A percentile compares a stretch with the other conserved stretches of the same genome.
Conservation (phyloP, 2,329 filamentous ascomycete genomes). For the Cercospora zeina region DNA sequence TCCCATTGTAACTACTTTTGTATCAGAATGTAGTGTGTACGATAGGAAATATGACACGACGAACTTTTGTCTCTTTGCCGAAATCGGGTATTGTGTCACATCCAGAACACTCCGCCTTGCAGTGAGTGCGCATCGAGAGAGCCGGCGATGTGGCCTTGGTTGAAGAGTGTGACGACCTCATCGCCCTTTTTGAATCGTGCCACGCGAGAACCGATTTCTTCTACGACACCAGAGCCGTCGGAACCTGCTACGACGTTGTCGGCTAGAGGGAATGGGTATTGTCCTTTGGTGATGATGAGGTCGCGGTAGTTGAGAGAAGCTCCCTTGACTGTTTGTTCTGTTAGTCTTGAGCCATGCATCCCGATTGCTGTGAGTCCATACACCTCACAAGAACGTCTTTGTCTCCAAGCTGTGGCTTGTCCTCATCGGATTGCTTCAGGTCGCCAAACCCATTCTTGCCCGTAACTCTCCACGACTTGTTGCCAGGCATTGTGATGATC, state of each 20-base stretch:
- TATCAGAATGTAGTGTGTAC: too few relatives aligned
- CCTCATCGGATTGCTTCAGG: conserved; percentile 56
- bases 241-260: conserved; percentile 50
- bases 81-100: too few relatives aligned
- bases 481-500: conserved; percentile 23
- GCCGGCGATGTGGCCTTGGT: conserved; percentile 57
- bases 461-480: conserved; percentile 54
- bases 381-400: conserved; percentile 70
- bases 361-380: conserved; percentile 30
- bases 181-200: conserved; percentile 59
- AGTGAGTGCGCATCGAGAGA: conserved; percentile 45
- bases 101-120: conserved; percentile 62
- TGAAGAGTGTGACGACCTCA: conserved; percentile 64
- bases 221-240: conserved; percentile 56
- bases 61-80: too few relatives aligned
- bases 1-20: not conserved
- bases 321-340: conserved; percentile 44
- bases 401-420: conserved; percentile 64
- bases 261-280: conserved; percentile 48
- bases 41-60: too few relatives aligned
- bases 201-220: conserved; percentile 58
- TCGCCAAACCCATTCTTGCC: conserved; percentile 61
- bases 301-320: conserved; percentile 54
- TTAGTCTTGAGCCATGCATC: conserved; percentile 5
- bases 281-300: conserved; percentile 51